These are phyloP conservation scores for Ophiostoma tasmaniense DNA, from an alignment of 2,329 filamentous ascomycete genomes.

Conservation along the genomic window DNA sequence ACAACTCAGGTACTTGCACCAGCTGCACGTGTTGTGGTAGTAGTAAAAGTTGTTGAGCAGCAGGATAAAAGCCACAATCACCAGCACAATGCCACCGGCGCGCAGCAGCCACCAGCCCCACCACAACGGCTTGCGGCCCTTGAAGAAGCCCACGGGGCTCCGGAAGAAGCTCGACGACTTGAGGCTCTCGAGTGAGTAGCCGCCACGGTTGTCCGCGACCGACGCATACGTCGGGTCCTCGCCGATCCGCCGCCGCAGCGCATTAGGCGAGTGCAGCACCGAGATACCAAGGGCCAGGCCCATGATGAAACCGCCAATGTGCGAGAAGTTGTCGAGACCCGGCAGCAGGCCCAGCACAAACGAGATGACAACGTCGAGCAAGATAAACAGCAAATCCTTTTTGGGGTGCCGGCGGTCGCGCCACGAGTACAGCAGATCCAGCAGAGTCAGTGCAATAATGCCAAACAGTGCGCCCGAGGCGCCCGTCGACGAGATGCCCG, in stretches of 20 bases:
- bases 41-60: slow-evolving; percentile 88
- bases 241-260: slow-evolving; percentile 65
- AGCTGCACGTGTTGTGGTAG: slow-evolving; percentile 64
- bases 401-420: slow-evolving; percentile 64
- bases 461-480: slow-evolving; percentile 89
- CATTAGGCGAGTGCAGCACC: slow-evolving; percentile 78
- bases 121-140: slow-evolving; percentile 85
- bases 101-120: slow-evolving; percentile 96
- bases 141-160: slow-evolving; percentile 72
- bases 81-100: slow-evolving; percentile 66
- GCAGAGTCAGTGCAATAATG: slow-evolving; percentile 75
- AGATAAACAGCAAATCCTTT: slow-evolving; percentile 79
- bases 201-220: slow-evolving; percentile 38
- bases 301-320: slow-evolving; percentile 93
- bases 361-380: slow-evolving; percentile 77
- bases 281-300: slow-evolving; percentile 80
- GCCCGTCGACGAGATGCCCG: slow-evolving; percentile 73
- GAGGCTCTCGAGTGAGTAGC: slow-evolving; percentile 24
- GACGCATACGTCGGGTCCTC: slow-evolving; percentile 62
- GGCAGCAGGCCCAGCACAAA: slow-evolving; percentile 89
- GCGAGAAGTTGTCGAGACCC: slow-evolving; percentile 91
- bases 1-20: slow-evolving; percentile 95
- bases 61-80: slow-evolving; percentile 76
- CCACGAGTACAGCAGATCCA: slow-evolving; percentile 94
- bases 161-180: slow-evolving; percentile 49